Evolutionary conservation across 1,139 yeast genomes (phyloP).

Genomic region (Pneumocystis jirovecii): DNA sequence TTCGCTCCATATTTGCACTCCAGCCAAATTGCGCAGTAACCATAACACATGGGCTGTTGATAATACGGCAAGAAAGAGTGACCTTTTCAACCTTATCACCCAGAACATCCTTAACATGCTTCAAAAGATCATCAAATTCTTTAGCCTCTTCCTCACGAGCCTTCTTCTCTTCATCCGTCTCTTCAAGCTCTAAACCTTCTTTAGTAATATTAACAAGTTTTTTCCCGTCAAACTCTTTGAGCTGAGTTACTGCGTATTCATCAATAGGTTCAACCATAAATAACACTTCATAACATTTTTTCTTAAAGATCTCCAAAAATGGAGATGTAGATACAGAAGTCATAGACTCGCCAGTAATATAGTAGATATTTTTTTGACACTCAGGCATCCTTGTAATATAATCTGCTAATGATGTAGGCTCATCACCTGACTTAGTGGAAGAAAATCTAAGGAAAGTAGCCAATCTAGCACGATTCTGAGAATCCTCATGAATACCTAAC

Average conservation of each 20-base stretch:
- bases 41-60: slow-evolving; percentile 98
- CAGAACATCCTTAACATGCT: slow-evolving; percentile 88
- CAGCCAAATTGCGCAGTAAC: slow-evolving; percentile 99
- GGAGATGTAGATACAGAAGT: slow-evolving; percentile 99
- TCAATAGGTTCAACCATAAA: slow-evolving; percentile 98
- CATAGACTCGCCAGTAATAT: slow-evolving; percentile 96
- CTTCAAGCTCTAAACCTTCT: slow-evolving; percentile 92
- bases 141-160: slow-evolving; percentile 84
- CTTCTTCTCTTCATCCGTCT: slow-evolving; percentile 94
- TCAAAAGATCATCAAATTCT: slow-evolving; percentile 86
- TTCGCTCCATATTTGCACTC: slow-evolving; percentile 99
- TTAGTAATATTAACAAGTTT: slow-evolving; percentile 96
- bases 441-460: slow-evolving; percentile 94
- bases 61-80: slow-evolving; percentile 92
- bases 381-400: slow-evolving; percentile 99
- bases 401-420: slow-evolving; percentile 85
- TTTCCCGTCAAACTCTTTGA: slow-evolving; percentile 98
- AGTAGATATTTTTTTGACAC: slow-evolving; percentile 98
- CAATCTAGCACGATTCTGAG: slow-evolving; percentile 90
- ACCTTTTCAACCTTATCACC: slow-evolving; percentile 99
- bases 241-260: slow-evolving; percentile 98
- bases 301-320: slow-evolving; percentile 96
- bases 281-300: slow-evolving; percentile 94
- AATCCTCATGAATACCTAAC: slow-evolving; percentile 98
- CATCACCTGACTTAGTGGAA: slow-evolving; percentile 92